Evolutionary conservation across 2,329 filamentous ascomycete genomes (phyloP).

Genomic region (Boeremia lycopersici): DNA sequence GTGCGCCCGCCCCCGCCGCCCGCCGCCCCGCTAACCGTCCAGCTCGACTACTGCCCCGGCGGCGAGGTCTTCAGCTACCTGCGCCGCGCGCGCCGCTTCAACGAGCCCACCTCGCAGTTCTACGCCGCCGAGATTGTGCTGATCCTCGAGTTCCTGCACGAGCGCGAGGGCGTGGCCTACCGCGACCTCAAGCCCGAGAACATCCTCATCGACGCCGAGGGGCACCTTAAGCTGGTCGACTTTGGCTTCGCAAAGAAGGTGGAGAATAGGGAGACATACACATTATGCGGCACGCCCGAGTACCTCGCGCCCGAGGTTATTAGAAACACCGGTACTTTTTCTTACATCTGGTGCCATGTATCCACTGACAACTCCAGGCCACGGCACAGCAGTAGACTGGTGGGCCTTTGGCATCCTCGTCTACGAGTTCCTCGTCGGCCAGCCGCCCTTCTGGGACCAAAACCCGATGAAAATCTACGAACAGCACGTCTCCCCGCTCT

Average conservation of each 20-base stretch:
- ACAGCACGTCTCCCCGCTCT: constrained; percentile 48
- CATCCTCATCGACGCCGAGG: constrained; percentile 75
- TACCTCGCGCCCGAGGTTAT: constrained; percentile 87
- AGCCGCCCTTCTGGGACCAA: constrained; percentile 85
- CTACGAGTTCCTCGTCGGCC: constrained; percentile 84
- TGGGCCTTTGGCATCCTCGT: constrained; percentile 85
- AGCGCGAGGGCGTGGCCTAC: constrained; percentile 79
- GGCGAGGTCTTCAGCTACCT: constrained; percentile 87
- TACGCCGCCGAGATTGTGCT: constrained; percentile 85
- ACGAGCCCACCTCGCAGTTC: constrained; percentile 78
- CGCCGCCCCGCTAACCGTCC: constrained; percentile 23
- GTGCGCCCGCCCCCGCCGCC: constrained; percentile 21
- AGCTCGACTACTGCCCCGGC: constrained; percentile 80
- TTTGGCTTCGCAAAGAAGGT: constrained; percentile 86
- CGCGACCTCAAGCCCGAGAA: constrained; percentile 85
- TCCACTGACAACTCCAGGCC: constrained; percentile 49
- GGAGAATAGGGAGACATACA: constrained; percentile 76
- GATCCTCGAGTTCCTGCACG: constrained; percentile 80
- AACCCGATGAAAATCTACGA: constrained; percentile 89
- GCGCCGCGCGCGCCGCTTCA: constrained; percentile 76
- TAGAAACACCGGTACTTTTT: constrained; percentile 79
- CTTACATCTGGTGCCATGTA: no score
- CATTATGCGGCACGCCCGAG: constrained; percentile 81
- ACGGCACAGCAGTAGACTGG: constrained; percentile 79
- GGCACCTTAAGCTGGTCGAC: constrained; percentile 82